Conservation (phyloP, 768 basidiomycete genomes). For the Punctularia strigosozonata region DNA sequence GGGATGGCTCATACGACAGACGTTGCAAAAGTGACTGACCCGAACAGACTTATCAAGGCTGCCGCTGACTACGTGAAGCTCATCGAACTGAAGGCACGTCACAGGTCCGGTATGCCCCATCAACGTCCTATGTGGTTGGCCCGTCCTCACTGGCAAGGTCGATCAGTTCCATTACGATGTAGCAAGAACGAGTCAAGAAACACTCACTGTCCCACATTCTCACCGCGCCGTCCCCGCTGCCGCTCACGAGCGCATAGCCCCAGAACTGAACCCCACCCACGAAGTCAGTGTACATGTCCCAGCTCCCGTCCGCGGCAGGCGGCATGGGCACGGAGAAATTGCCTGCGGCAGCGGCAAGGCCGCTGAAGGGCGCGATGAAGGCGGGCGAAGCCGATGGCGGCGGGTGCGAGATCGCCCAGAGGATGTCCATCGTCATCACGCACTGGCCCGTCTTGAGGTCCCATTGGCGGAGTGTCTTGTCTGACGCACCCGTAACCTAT, state of each 20-base stretch:
- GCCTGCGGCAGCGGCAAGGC: slow-evolving; percentile 42
- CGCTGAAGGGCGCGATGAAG: slow-evolving; percentile 41
- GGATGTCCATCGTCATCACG: slow-evolving; percentile 98
- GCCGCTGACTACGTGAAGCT: slow-evolving; percentile 85
- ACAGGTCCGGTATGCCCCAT: slow-evolving; percentile 89
- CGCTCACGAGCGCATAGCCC: slow-evolving; percentile 95
- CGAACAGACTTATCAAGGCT: slow-evolving; percentile 88
- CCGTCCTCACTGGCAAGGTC: slow-evolving; percentile 73
- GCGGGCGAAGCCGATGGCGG: slow-evolving; percentile 32
- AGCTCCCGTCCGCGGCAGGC: slow-evolving; percentile 79
- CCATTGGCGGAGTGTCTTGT: slow-evolving; percentile 98
- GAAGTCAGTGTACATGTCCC: slow-evolving; percentile 95
- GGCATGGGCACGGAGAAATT: slow-evolving; percentile 77
- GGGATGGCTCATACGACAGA: neutral
- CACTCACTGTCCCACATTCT: slow-evolving; percentile 99
- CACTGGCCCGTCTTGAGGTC: slow-evolving; percentile 96
- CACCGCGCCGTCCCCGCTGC: slow-evolving; percentile 93
- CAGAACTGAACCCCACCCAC: slow-evolving; percentile 97
- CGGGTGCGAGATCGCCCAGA: slow-evolving; percentile 97
- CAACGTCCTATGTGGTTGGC: slow-evolving; percentile 89
- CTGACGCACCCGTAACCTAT: slow-evolving; percentile 93
- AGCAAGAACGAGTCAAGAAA: neutral
- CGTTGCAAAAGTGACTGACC: slow-evolving; percentile 30
- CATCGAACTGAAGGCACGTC: slow-evolving; percentile 93
- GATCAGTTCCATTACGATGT: slow-evolving; percentile 1